A percentile compares a stretch with the other conserved stretches of the same genome.
Conservation (phyloP, 73 alveolate species). For the Paramecium pentaurelia region DNA sequence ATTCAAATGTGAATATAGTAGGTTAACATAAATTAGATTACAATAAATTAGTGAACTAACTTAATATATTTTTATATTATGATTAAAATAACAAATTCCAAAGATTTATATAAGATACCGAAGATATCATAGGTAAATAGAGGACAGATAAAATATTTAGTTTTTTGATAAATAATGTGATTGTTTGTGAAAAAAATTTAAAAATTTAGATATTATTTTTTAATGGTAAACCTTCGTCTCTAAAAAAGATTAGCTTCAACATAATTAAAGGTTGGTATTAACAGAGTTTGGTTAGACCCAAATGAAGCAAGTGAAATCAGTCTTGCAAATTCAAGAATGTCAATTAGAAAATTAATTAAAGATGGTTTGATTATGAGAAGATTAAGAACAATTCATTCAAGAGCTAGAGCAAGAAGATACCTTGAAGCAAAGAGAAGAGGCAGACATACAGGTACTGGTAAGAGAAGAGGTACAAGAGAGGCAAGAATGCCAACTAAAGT, state of each 20-base stretch:
- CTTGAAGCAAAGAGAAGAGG: conserved; percentile 85
- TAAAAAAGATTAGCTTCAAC: conserved; percentile 91
- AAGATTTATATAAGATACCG: not conserved
- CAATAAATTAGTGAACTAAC: not conserved
- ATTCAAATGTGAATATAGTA: too few relatives aligned
- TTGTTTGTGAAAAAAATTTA: not conserved
- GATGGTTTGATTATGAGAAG: conserved; percentile 96
- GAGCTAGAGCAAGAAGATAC: conserved; percentile 89
- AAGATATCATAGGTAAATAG: not conserved
- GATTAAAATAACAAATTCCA: not conserved
- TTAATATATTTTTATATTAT: not conserved
- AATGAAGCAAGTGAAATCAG: conserved; percentile 94
- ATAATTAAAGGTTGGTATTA: conserved; percentile 87
- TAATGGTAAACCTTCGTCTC: conserved; percentile 84
- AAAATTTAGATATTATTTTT: conserved; percentile 21
- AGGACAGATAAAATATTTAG: not conserved
- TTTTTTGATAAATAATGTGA: not conserved
- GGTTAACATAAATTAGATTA: too few relatives aligned
- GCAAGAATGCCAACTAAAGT: conserved; percentile 98
- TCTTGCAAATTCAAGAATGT: conserved; percentile 89
- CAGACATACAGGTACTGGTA: conserved; percentile 98
- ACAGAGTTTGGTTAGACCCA: conserved; percentile 98
- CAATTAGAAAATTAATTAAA: conserved; percentile 90
- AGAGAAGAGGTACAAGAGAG: conserved; percentile 95
- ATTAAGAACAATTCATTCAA: conserved; percentile 94